Base-by-base conservation (phyloP, 2,329 filamentous ascomycete species). In the Sclerotinia borealis region DNA sequence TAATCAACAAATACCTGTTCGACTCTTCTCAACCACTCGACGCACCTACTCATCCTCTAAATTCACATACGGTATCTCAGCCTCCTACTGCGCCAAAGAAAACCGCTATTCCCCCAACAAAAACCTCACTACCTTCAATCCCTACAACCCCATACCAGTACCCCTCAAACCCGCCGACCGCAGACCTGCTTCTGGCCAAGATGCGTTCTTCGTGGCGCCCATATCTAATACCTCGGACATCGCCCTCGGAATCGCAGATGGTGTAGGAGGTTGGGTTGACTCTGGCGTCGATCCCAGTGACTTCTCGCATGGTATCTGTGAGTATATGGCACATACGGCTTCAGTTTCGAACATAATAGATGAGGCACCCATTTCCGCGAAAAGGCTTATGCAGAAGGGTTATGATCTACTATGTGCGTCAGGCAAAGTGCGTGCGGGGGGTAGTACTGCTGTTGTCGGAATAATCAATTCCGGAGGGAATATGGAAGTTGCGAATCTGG, bases 191-290 rank as follows among this genome's bases (percentile, higher is more conserved):
- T 95, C 90, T 58, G 95, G 95, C 19, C 93, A 99, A 77, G 95
- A 99, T 81, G 91, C 95, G 64, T 98, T 97, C 79, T 99, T 99
- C 77, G 89, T 95, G 70, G 85, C 89, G 73, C 85, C 87, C 29
- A 80, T 97, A n/a, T 59, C 47, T 6, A 84, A 86, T 67, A 83
- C 83, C 1, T 82, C 86, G 43, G 82, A 86, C 47, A 84, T 96
- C 13, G 91, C 93, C 0, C 88, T 99, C 69, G 95, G 92, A 22
- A 85, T 99, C 29, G 92, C 93, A 60, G 95, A 99, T 75, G 95
- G 95, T 13, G 95, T 99, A 0, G 95, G 95, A 54, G 95, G 95
- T 41, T 99, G 95, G 93, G 86, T 89, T 67, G 91, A 96, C 70
- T 93, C 90, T 45, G 92, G 92, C 50, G 88, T 99, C 59, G 93